phyloP scores from a whole-genome alignment of 495 filamentous ascomycete species.

The Penicillium chermesinum region DNA sequence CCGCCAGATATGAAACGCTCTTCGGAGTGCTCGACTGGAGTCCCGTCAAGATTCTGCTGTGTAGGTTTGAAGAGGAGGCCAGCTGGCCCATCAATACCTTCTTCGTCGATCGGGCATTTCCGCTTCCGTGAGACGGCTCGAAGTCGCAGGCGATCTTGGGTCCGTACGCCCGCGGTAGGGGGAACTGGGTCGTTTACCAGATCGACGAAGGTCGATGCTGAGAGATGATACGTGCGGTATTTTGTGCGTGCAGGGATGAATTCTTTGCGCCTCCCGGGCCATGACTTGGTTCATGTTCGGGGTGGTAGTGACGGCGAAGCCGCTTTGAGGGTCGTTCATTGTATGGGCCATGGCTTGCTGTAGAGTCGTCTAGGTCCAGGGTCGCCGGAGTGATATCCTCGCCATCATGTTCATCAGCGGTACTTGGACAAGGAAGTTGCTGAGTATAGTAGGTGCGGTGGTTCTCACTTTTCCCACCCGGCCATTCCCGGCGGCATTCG shows the following conservation, averaged over 20 bases:
- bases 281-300: constrained; percentile 44
- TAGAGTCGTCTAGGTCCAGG: constrained; percentile 26
- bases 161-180: constrained; percentile 25
- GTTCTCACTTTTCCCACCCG: constrained; percentile 51
- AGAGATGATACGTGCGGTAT: constrained; percentile 54
- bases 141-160: constrained; percentile 48
- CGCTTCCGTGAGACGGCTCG: constrained; percentile 46
- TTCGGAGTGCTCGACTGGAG: constrained; percentile 29
- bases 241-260: constrained; percentile 57
- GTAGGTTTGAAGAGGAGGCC: constrained; percentile 32
- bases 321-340: constrained; percentile 37
- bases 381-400: too few relatives aligned
- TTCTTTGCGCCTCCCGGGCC: constrained; percentile 36
- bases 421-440: too few relatives aligned
- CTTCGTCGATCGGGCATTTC: constrained; percentile 34
- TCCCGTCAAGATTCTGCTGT: constrained; percentile 21
- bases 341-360: constrained; percentile 21
- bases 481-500: constrained; percentile 71
- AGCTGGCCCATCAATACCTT: constrained; percentile 28
- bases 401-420: too few relatives aligned
- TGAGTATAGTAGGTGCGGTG: constrained; percentile 66
- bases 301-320: constrained; percentile 36
- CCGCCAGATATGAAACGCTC: constrained; percentile 46
- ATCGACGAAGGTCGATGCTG: constrained; percentile 58
- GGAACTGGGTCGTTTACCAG: constrained; percentile 54